phyloP scores from a whole-genome alignment of 495 filamentous ascomycete species.

The Penicillium longicatenatum region DNA sequence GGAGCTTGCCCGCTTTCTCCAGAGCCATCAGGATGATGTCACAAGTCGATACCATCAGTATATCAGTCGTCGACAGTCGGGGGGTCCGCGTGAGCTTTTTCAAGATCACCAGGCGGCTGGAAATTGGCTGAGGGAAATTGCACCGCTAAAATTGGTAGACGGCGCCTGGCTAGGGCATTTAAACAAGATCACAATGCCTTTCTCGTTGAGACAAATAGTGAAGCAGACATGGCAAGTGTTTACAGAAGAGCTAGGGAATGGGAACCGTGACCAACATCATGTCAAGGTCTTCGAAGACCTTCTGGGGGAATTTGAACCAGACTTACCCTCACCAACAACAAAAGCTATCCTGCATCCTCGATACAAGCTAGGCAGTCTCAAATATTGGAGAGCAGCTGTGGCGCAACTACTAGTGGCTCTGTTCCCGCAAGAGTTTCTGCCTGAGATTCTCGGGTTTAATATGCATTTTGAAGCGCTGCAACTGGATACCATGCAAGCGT shows the following conservation, averaged over 20 bases:
- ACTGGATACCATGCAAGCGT: constrained; percentile 41
- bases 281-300: constrained; percentile 45
- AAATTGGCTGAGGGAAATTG: constrained; percentile 40
- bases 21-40: constrained; percentile 26
- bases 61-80: constrained; percentile 22
- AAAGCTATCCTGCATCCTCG: constrained; percentile 36
- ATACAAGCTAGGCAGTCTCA: constrained; percentile 32
- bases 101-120: constrained; percentile 36
- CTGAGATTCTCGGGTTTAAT: constrained; percentile 55
- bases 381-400: constrained; percentile 48
- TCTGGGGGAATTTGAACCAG: constrained; percentile 33
- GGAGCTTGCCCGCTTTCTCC: constrained; percentile 33
- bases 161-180: constrained; percentile 53
- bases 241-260: constrained; percentile 54
- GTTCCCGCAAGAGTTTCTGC: constrained; percentile 51
- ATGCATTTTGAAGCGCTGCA: constrained; percentile 50
- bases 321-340: constrained; percentile 26
- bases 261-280: constrained; percentile 49
- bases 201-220: constrained; percentile 31
- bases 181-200: constrained; percentile 45
- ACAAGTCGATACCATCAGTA: constrained; percentile 37
- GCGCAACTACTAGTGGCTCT: constrained; percentile 50
- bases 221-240: constrained; percentile 52
- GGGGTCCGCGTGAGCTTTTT: constrained; percentile 34
- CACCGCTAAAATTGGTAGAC: constrained; percentile 53